A percentile compares a stretch with the other conserved stretches of the same genome.
These are phyloP conservation scores for Emergomyces orientalis DNA, from an alignment of 2,329 filamentous ascomycete species.

Conservation along the genomic window DNA sequence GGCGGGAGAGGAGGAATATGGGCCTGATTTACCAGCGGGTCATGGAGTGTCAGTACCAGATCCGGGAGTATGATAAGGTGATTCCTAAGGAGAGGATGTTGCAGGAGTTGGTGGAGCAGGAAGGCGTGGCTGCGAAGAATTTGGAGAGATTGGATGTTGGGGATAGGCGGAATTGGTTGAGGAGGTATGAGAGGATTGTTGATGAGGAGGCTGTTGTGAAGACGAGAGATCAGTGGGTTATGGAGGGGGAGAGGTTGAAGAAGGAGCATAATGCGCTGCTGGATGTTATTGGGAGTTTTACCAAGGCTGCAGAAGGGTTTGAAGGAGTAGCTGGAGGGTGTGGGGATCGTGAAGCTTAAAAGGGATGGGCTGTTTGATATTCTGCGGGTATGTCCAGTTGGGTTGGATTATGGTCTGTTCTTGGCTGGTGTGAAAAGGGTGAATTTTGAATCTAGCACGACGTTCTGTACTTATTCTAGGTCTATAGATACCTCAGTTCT, in stretches of 20 bases:
- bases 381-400: neutral
- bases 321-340: neutral
- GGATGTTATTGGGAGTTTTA: slow-evolving; percentile 1
- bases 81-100: slow-evolving; percentile 4
- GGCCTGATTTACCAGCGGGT: slow-evolving; percentile 14
- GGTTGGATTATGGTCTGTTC: neutral
- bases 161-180: slow-evolving; percentile 3
- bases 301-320: neutral
- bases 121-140: neutral
- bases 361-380: neutral
- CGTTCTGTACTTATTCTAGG: too few relatives aligned
- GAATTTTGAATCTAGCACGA: too few relatives aligned
- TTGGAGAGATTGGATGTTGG: slow-evolving; percentile 1
- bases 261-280: slow-evolving; percentile 7
- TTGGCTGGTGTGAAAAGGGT: too few relatives aligned
- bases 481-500: too few relatives aligned
- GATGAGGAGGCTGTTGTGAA: slow-evolving; percentile 10
- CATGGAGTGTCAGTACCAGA: slow-evolving; percentile 22
- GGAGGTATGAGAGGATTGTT: slow-evolving; percentile 5
- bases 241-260: slow-evolving; percentile 9
- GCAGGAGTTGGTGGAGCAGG: slow-evolving; percentile 6
- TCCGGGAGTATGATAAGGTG: slow-evolving; percentile 14
- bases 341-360: neutral
- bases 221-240: slow-evolving; percentile 10
- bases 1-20: slow-evolving; percentile 19